phyloP scores from a whole-genome alignment of 1,284 basidiomycete genomes.

The Tylopilus orsonianus region DNA sequence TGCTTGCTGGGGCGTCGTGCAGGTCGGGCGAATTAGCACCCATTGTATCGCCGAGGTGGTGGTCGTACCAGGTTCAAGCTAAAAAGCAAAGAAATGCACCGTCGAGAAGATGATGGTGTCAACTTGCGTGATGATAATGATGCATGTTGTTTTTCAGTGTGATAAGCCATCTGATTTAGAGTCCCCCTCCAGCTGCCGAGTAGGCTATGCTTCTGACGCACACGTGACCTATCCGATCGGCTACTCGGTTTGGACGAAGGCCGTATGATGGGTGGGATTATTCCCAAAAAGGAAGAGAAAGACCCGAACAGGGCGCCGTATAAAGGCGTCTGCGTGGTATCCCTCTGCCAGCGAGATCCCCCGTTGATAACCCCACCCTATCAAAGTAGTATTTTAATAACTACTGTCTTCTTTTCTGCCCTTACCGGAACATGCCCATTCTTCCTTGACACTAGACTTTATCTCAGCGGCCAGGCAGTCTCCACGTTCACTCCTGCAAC shows the following conservation, averaged over 20 bases:
- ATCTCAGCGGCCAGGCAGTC: background rate
- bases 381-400: background rate
- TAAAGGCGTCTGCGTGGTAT: conserved; percentile 11
- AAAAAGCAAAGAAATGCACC: too few species aligned
- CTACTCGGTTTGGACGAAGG: conserved; percentile 6
- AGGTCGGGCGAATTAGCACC: too few species aligned
- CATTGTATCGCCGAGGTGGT: too few species aligned
- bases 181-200: too few species aligned
- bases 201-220: background rate
- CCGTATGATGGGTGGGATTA: background rate
- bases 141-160: too few species aligned
- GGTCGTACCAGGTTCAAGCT: too few species aligned
- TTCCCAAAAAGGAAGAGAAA: conserved; percentile 2
- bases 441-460: background rate
- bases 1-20: too few species aligned
- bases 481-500: conserved; percentile 4
- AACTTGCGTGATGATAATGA: too few species aligned
- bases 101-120: too few species aligned
- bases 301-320: conserved; percentile 17
- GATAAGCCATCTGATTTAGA: too few species aligned
- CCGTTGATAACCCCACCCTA: background rate
- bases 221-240: background rate
- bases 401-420: background rate
- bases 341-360: conserved; percentile 2
- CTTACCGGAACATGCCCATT: background rate